phyloP scores from a whole-genome alignment of 768 basidiomycete genomes.

The Panaeolus papilionaceus region DNA sequence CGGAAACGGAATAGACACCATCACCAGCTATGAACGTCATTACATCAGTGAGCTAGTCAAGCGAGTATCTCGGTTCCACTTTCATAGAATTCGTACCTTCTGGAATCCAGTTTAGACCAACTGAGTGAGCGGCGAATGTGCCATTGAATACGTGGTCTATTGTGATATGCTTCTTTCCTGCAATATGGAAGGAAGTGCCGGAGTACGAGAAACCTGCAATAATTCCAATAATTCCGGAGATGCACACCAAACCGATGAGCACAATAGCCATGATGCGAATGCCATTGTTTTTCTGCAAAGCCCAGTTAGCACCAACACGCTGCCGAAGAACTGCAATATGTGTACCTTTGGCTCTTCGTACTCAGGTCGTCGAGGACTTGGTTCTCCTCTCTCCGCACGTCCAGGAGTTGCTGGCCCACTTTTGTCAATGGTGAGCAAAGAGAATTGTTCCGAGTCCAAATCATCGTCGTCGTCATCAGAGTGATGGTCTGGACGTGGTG shows the following conservation, averaged over 20 bases:
- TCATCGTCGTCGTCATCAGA: conserved; percentile 48
- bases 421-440: conserved; percentile 27
- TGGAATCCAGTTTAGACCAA: conserved; percentile 79
- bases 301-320: neutral
- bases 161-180: conserved; percentile 70
- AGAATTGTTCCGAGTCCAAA: conserved; percentile 27
- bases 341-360: conserved; percentile 26
- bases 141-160: conserved; percentile 95
- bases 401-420: conserved; percentile 30
- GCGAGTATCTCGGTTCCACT: neutral
- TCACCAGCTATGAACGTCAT: conserved; percentile 75
- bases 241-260: conserved; percentile 60
- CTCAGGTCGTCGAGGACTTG: conserved; percentile 25
- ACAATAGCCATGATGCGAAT: conserved; percentile 67
- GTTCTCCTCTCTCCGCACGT: conserved; percentile 37
- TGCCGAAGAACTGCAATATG: neutral
- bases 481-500: neutral
- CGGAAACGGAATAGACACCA: conserved; percentile 80
- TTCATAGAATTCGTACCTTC: conserved; percentile 67
- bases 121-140: conserved; percentile 60
- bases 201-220: conserved; percentile 80
- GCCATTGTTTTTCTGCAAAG: conserved; percentile 51
- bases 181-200: conserved; percentile 53
- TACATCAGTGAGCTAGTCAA: conserved; percentile 2
- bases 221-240: conserved; percentile 76